A percentile compares a stretch with the other conserved stretches of the same genome.
These are phyloP conservation scores for Camellia oleifera DNA, from an alignment of 179 eudicot genomes.

Conservation along the genomic window DNA sequence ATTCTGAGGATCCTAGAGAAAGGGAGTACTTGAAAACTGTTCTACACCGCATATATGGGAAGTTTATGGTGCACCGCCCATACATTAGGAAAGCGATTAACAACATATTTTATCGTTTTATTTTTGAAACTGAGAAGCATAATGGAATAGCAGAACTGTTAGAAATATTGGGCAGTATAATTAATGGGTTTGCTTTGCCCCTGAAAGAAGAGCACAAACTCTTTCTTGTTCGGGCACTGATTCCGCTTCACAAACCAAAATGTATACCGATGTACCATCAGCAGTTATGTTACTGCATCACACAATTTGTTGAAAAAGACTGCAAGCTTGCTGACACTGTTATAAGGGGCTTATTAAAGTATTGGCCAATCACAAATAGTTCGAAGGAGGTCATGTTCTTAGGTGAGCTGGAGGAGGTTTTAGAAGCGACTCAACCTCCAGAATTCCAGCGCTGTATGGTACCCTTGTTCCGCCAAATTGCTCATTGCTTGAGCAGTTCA, in stretches of 20 bases:
- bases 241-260: constrained; percentile 58
- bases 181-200: constrained; percentile 56
- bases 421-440: constrained; percentile 50
- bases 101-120: constrained; percentile 44
- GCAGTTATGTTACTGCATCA: constrained; percentile 46
- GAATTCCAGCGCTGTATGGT: constrained; percentile 60
- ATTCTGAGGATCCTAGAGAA: constrained; percentile 51
- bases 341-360: constrained; percentile 45
- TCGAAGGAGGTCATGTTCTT: constrained; percentile 55
- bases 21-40: constrained; percentile 51
- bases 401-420: constrained; percentile 54
- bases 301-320: constrained; percentile 56
- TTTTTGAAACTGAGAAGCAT: constrained; percentile 49
- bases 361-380: constrained; percentile 53
- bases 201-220: constrained; percentile 55
- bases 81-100: constrained; percentile 50
- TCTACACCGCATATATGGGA: constrained; percentile 44
- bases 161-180: constrained; percentile 54
- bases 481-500: constrained; percentile 46
- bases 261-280: constrained; percentile 47
- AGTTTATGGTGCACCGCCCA: constrained; percentile 60
- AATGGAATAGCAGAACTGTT: constrained; percentile 54
- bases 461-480: constrained; percentile 42
- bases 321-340: constrained; percentile 57
- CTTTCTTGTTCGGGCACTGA: constrained; percentile 42